Evolutionary conservation across 352 stramenopile species (phyloP), one percentile per base, ranked within the genome.

Genomic region (Phytophthora syringae): DNA sequence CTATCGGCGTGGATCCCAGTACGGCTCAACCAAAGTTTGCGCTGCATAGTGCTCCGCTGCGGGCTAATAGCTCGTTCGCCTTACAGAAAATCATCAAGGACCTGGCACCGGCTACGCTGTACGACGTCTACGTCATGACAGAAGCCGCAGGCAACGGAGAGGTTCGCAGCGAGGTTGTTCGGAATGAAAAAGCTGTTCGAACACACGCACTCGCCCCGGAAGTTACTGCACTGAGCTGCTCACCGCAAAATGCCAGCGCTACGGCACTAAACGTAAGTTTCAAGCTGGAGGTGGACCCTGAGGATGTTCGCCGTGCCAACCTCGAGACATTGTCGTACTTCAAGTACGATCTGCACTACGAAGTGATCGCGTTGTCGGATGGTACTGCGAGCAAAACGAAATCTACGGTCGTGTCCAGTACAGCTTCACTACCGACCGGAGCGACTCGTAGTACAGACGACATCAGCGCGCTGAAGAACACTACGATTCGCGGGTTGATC

Each of bases 171-270:
- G 58, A 78, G 24, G 42, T 93, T 15, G 21, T 67, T 45, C 57
- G 50, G 0, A n/a, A 73, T 13, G 1, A 59, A 3, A 47, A 56
- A 11, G 72, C 61, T 16, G 76, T 85, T 32, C 77, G 70, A 15
- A 94, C 82, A 6, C 82, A 93, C 37, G 78, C 80, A 1, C 42
- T 82, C 0, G 77, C 86, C 21, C 80, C 82, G 5, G 72, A 89
- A 22, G 42, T 93, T 5, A 59, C 28, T 2, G 37, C 39, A 7
- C 18, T 80, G 7, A n/a, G 15, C 13, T 77, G 68, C 16, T 54
- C 42, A 2, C 60, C 80, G 0, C 65, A 68, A 25, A 77, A 89
- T 54, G 81, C 58, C 1, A 87, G 74, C 32, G 66, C 79, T 7
- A 78, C 55, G 15, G 74, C 68, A 18, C 27, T 94, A 0, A 64